These are phyloP conservation scores for Tuber magnatum DNA, from an alignment of 495 filamentous ascomycete genomes.

Conservation along the genomic window DNA sequence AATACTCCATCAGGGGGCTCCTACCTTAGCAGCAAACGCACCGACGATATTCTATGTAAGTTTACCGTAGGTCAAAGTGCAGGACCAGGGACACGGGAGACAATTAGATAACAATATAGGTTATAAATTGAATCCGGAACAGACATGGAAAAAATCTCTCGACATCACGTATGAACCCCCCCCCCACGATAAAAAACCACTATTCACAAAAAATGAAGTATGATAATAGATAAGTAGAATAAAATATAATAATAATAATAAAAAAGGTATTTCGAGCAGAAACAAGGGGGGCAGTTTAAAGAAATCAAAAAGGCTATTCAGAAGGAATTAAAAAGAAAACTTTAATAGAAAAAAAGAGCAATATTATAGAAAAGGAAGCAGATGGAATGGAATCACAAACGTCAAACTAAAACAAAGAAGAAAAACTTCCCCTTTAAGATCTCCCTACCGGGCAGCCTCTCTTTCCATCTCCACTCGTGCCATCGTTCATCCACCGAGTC, in stretches of 20 bases:
- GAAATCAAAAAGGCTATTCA: neutral
- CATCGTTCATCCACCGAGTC: neutral
- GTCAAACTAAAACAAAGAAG: neutral
- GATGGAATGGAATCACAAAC: neutral
- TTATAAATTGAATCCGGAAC: neutral
- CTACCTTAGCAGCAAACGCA: too few relatives aligned
- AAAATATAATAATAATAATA: neutral
- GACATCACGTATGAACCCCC: neutral
- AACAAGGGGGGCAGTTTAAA: neutral
- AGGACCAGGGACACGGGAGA: too few relatives aligned
- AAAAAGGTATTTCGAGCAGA: neutral
- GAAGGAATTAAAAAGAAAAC: neutral
- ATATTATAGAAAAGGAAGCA: neutral
- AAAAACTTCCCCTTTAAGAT: neutral
- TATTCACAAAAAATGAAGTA: neutral
- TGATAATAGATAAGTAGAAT: neutral
- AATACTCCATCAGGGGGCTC: too few relatives aligned
- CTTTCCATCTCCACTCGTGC: neutral
- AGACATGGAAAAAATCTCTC: neutral
- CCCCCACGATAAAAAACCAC: neutral
- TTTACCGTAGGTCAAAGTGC: too few relatives aligned
- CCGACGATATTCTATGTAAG: too few relatives aligned
- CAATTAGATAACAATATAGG: neutral
- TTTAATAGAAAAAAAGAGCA: neutral
- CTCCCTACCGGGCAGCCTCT: neutral